phyloP scores from a whole-genome alignment of 139 green algal species.

The Mesotaenium endlicherianum region DNA sequence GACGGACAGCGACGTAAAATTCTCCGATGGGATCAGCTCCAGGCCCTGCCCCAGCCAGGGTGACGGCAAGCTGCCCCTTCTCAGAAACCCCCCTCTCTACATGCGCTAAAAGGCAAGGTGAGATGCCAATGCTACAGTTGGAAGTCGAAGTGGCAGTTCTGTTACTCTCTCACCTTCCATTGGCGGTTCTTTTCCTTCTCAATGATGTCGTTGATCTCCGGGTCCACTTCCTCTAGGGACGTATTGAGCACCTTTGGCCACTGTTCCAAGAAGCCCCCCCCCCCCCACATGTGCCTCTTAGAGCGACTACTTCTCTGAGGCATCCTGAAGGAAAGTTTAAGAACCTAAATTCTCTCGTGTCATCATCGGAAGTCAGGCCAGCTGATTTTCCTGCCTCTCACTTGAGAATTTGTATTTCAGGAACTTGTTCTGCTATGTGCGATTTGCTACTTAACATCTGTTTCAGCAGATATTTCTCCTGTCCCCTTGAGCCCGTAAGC shows the following conservation, averaged over 20 bases:
- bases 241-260: conserved; percentile 91
- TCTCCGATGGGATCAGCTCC: conserved; percentile 97
- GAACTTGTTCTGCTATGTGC: too few species aligned
- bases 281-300: not conserved
- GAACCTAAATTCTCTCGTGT: not conserved
- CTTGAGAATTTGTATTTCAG: not conserved
- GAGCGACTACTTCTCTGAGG: not conserved
- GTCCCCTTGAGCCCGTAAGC: too few species aligned
- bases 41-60: conserved; percentile 75
- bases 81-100: too few species aligned
- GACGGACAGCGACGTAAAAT: conserved; percentile 90
- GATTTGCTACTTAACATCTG: too few species aligned
- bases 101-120: too few species aligned
- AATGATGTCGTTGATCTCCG: conserved; percentile 92
- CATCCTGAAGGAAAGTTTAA: not conserved
- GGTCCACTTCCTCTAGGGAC: conserved; percentile 81
- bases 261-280: not conserved
- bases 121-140: too few species aligned
- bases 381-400: too few species aligned
- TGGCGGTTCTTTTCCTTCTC: conserved; percentile 96
- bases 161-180: conserved; percentile 80
- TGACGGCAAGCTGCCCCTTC: not conserved
- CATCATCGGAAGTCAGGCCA: not conserved
- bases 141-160: too few species aligned
- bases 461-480: too few species aligned